phyloP scores from a whole-genome alignment of 1,284 basidiomycete species.

The Ceratorhiza oryzae-sativae region DNA sequence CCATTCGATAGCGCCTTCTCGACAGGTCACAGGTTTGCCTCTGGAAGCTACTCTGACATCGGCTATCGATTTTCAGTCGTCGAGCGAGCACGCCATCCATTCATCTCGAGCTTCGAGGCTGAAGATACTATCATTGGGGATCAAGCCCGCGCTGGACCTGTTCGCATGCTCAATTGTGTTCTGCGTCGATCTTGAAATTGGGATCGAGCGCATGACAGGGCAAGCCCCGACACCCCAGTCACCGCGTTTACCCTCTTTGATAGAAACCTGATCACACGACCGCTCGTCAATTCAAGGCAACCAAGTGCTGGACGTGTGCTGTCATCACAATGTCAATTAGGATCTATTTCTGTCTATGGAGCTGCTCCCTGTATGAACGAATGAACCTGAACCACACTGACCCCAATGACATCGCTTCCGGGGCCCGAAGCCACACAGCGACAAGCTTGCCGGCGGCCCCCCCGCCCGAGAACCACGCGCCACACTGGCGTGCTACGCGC shows the following conservation, averaged over 20 bases:
- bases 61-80: background rate
- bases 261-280: constrained; percentile 34
- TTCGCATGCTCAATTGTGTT: constrained; percentile 19
- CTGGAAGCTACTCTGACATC: background rate
- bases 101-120: background rate
- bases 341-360: too few species aligned
- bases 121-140: background rate
- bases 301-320: constrained; percentile 8
- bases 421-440: background rate
- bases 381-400: too few species aligned
- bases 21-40: constrained; percentile 46
- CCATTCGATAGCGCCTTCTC: background rate
- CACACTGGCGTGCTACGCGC: background rate
- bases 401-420: too few species aligned
- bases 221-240: background rate
- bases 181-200: constrained; percentile 11
- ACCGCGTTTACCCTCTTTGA: background rate
- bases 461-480: background rate
- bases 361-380: too few species aligned
- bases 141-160: constrained; percentile 10
- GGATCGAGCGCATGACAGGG: constrained; percentile 13
- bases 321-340: background rate
- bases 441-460: background rate
- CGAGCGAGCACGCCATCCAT: constrained; percentile 2
- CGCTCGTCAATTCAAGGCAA: constrained; percentile 26